A percentile compares a stretch with the other conserved stretches of the same genome.
Conservation (phyloP, 768 basidiomycete species). For the Leccinum fibrillosum region DNA sequence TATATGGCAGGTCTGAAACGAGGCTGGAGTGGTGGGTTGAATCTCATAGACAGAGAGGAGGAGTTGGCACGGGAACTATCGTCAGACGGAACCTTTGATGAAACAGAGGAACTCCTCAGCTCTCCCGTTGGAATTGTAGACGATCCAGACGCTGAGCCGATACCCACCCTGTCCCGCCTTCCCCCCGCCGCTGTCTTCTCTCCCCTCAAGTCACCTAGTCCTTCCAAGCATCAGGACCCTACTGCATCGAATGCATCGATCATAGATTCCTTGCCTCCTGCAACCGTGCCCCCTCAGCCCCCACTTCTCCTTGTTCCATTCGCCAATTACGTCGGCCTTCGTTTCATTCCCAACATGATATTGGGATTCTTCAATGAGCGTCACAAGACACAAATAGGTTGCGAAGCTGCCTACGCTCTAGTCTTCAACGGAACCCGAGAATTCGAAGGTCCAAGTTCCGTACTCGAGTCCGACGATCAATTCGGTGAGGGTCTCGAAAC, state of each 20-base stretch:
- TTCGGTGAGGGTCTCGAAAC: not conserved
- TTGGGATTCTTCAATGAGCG: slow-evolving; percentile 92
- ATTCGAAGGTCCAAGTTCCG: slow-evolving; percentile 38
- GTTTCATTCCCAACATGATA: slow-evolving; percentile 84
- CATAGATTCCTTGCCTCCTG: slow-evolving; percentile 46
- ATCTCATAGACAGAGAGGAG: slow-evolving; percentile 70
- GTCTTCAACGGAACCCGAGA: slow-evolving; percentile 62
- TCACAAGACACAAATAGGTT: slow-evolving; percentile 72
- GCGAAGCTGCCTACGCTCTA: slow-evolving; percentile 76
- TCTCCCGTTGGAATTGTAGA: slow-evolving; percentile 22
- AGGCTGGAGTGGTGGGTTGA: slow-evolving; percentile 78
- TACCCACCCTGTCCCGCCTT: slow-evolving; percentile 40
- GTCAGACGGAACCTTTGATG: slow-evolving; percentile 76
- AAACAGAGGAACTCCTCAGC: slow-evolving; percentile 41
- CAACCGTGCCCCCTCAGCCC: slow-evolving; percentile 65
- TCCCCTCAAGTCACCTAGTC: slow-evolving; percentile 27
- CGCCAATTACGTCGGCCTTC: slow-evolving; percentile 74
- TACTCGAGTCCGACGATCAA: slow-evolving; percentile 22
- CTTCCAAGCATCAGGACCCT: slow-evolving; percentile 16
- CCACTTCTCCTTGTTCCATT: slow-evolving; percentile 78
- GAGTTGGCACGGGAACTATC: slow-evolving; percentile 62
- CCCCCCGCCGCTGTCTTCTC: slow-evolving; percentile 32
- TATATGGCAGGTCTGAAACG: slow-evolving; percentile 82
- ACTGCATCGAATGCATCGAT: slow-evolving; percentile 21
- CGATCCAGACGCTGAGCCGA: slow-evolving; percentile 35